These are phyloP conservation scores for Durusdinium trenchii DNA, from an alignment of 73 alveolate species.

Conservation along the genomic window DNA sequence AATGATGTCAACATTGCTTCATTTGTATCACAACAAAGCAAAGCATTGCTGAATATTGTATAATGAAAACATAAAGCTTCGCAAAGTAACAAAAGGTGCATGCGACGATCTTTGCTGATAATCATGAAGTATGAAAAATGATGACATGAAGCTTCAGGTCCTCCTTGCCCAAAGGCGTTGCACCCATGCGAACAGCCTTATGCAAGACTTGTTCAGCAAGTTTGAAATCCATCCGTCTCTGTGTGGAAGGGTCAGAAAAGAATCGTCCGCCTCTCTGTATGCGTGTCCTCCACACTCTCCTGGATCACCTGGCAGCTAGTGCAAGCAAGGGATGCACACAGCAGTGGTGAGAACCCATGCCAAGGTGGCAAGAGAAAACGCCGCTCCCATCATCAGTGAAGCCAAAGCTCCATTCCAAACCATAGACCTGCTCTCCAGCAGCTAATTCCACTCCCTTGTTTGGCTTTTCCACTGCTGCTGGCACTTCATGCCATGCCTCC, in stretches of 20 bases:
- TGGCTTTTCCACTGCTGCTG: neutral
- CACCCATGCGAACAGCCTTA: slow-evolving; percentile 79
- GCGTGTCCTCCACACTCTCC: slow-evolving; percentile 91
- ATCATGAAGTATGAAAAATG: too few species aligned
- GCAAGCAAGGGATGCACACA: neutral
- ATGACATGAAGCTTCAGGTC: neutral
- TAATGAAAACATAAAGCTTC: too few species aligned
- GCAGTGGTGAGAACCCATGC: neutral
- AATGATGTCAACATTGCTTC: neutral
- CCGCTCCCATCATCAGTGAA: slow-evolving; percentile 91
- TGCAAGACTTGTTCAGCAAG: neutral
- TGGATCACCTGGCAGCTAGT: slow-evolving; percentile 28
- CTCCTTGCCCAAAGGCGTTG: slow-evolving; percentile 55
- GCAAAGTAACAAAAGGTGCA: too few species aligned
- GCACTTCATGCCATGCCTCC: slow-evolving; percentile 8
- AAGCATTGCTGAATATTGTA: too few species aligned
- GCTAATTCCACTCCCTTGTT: neutral
- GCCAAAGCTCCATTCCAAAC: slow-evolving; percentile 87
- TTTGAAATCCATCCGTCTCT: neutral
- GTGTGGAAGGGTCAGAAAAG: neutral
- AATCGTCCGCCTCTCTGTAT: slow-evolving; percentile 39
- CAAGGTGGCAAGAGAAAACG: slow-evolving; percentile 48
- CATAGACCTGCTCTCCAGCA: slow-evolving; percentile 45
- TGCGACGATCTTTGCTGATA: too few species aligned
- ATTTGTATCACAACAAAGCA: neutral